Percentiles rank a stretch among this genome's conserved stretches.
phyloP scores from a whole-genome alignment of 208 protist genomes.

The Crithidia thermophila region DNA sequence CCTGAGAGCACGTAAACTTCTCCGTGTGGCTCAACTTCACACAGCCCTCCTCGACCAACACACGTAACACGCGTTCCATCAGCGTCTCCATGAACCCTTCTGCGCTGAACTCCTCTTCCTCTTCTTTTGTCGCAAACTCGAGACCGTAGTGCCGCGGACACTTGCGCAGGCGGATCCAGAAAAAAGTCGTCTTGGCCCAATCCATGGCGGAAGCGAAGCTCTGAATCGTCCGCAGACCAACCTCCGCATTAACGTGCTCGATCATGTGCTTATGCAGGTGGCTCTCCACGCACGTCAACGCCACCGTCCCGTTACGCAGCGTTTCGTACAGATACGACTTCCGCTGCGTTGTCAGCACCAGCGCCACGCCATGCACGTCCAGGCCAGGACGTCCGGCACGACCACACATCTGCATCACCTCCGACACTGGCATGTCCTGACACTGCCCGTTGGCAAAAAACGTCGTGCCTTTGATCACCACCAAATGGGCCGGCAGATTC shows the following conservation, averaged over 20 bases:
- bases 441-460: conserved; percentile 96
- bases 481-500: conserved; percentile 93
- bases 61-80: conserved; percentile 64
- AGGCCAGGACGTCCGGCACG: conserved; percentile 89
- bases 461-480: conserved; percentile 98
- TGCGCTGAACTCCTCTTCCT: conserved; percentile 50
- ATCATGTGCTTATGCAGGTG: conserved; percentile 87
- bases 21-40: conserved; percentile 22
- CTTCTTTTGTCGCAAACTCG: conserved; percentile 46
- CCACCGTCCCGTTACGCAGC: conserved; percentile 40
- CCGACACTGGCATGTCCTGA: conserved; percentile 95
- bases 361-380: conserved; percentile 81
- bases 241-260: conserved; percentile 95
- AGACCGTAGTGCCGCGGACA: conserved; percentile 82
- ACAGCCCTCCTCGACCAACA: conserved; percentile 66
- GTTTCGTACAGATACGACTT: conserved; percentile 64
- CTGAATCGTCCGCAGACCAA: conserved; percentile 90
- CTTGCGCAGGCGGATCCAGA: conserved; percentile 80
- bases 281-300: conserved; percentile 63
- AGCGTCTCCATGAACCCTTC: conserved; percentile 62
- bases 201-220: conserved; percentile 64
- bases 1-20: no score
- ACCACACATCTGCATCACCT: conserved; percentile 99
- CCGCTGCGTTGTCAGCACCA: conserved; percentile 88
- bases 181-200: conserved; percentile 93